Base-by-base conservation (phyloP, 352 stramenopile genomes). In the Globisporangium lucens region DNA sequence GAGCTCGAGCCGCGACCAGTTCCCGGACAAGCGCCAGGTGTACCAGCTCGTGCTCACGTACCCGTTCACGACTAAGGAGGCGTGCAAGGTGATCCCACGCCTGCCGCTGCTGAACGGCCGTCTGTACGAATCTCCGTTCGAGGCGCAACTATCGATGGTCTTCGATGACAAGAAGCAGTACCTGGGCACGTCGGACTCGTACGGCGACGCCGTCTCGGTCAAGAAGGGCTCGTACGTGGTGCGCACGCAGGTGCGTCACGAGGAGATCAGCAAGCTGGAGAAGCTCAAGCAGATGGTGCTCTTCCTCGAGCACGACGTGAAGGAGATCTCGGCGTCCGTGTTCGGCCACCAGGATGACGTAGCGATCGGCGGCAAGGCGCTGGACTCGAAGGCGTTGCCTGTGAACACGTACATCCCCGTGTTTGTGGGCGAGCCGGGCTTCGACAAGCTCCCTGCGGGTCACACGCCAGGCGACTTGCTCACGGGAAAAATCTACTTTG, bases 81-180 rank as follows among this genome's bases (percentile, higher is more conserved):
- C 74, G 0, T 82, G 82, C n/a, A 91, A 89, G 43, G 88, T 98
- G 7, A 93, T 84, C 8, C 89, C 90, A 8, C 74, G 75, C 5
- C 76, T 96, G 56, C 85, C 89, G 15, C 64, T 91, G 8, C 70
- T 98, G 12, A 89, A 94, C 69, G 89, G 80, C 1, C 86, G 84
- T 15, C 78, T 99, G 22, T 99, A 99, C 71, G 95, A 99, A 68
- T 97, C 89, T 6, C 87, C 87, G 12, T 97, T 97, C 49, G 93
- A 98, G 67, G 79, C 81, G n/a, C 93, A 98, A 63, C 63, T 98
- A 64, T 96, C 91, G 70, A 89, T 98, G 79, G 79, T 97, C 41
- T 98, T 98, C 70, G 91, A 98, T 75, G 87, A 88, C 20, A 97
- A 98, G 72, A 98, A 98, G 74, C 94, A 96, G 76, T 96, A 92